phyloP scores from a whole-genome alignment of 73 alveolate genomes.

The Effrenium voratum region DNA sequence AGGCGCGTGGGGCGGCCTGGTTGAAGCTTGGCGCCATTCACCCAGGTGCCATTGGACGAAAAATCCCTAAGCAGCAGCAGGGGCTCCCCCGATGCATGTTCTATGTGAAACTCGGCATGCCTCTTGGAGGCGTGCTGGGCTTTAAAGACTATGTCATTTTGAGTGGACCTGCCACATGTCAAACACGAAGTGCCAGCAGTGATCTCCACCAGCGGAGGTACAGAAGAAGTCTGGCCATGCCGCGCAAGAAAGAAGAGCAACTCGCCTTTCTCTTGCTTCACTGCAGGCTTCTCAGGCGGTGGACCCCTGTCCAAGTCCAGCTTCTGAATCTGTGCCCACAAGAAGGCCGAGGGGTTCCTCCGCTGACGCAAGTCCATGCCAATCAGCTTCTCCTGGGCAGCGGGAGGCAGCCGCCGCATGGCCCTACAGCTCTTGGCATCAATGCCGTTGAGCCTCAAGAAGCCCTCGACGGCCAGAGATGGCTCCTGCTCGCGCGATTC shows the following conservation, averaged over 20 bases:
- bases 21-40: conserved; percentile 16
- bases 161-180: conserved; percentile 48
- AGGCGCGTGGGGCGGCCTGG: conserved; percentile 36
- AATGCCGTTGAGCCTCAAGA: conserved; percentile 65
- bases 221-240: conserved; percentile 15
- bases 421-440: conserved; percentile 78
- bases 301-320: conserved; percentile 6
- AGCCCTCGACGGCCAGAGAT: conserved; percentile 69
- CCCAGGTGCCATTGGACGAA: conserved; percentile 87
- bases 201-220: conserved; percentile 38
- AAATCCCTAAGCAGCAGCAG: conserved; percentile 42
- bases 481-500: neutral
- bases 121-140: conserved; percentile 76
- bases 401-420: conserved; percentile 58
- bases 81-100: conserved; percentile 35
- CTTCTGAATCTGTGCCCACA: conserved; percentile 80
- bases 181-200: neutral
- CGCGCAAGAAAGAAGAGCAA: conserved; percentile 17
- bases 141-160: conserved; percentile 1
- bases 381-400: conserved; percentile 49
- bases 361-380: conserved; percentile 56
- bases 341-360: conserved; percentile 53
- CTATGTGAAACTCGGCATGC: conserved; percentile 61
- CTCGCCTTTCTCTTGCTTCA: neutral
- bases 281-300: neutral